Conservation (phyloP, 23 red algal genomes). For the Gracilaria gracilis region DNA sequence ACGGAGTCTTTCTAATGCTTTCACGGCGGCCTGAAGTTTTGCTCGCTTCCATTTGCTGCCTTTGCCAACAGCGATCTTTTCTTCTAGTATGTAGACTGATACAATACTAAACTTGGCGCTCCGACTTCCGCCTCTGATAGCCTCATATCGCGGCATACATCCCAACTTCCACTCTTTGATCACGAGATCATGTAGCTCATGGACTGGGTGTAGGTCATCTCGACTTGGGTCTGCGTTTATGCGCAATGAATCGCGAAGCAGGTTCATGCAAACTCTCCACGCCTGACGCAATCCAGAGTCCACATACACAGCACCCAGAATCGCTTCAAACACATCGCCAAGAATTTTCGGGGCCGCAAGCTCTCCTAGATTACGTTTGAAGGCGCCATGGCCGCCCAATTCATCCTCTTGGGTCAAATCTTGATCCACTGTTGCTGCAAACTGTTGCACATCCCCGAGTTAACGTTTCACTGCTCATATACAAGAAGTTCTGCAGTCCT, state of each 20-base stretch:
- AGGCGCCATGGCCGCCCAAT: constrained; percentile 18
- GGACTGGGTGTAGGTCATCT: constrained; percentile 55
- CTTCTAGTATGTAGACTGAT: constrained; percentile 42
- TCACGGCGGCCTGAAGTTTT: constrained; percentile 58
- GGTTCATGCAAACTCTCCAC: constrained; percentile 61
- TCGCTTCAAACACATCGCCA: constrained; percentile 74
- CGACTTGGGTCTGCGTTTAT: constrained; percentile 60
- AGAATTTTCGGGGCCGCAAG: constrained; percentile 75
- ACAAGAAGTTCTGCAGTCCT: constrained; percentile 74
- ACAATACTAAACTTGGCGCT: not conserved
- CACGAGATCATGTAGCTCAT: constrained; percentile 55
- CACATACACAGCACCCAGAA: constrained; percentile 69
- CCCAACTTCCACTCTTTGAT: constrained; percentile 37
- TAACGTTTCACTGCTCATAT: not conserved
- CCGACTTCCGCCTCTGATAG: not conserved
- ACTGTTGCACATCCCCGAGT: constrained; percentile 48
- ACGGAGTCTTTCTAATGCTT: constrained; percentile 38
- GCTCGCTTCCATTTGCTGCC: constrained; percentile 60
- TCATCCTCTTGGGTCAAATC: constrained; percentile 59
- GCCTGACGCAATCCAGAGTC: constrained; percentile 54
- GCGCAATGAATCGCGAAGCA: constrained; percentile 67
- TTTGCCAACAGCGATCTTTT: constrained; percentile 49
- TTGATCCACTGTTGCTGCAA: constrained; percentile 35
- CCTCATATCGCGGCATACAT: constrained; percentile 20
- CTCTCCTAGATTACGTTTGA: constrained; percentile 59